phyloP scores from a whole-genome alignment of 2,329 filamentous ascomycete genomes.

The Pseudocercospora ulei region DNA sequence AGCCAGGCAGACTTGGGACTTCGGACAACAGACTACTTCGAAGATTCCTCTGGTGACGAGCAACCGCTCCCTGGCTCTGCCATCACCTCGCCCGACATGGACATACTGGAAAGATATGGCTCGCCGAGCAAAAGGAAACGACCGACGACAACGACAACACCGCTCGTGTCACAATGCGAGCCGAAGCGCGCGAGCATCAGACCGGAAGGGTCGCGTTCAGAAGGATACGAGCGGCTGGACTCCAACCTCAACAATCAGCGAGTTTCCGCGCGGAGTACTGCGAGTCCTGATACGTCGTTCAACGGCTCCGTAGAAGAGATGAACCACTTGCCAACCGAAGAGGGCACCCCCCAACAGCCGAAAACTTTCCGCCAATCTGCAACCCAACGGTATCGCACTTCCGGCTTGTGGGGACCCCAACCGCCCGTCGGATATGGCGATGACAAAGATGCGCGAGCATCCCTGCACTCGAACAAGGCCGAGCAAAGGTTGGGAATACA shows the following conservation, averaged over 20 bases:
- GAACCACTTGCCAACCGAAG: slow-evolving; percentile 15
- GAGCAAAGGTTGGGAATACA: slow-evolving; percentile 31
- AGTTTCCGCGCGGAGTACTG: neutral
- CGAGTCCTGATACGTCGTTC: slow-evolving; percentile 25
- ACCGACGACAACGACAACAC: slow-evolving; percentile 17
- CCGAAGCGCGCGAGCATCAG: slow-evolving; percentile 18
- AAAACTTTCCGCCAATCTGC: slow-evolving; percentile 17
- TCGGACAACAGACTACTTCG: slow-evolving; percentile 34
- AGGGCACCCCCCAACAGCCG: slow-evolving; percentile 15
- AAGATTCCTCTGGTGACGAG: slow-evolving; percentile 29
- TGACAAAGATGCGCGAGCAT: slow-evolving; percentile 5
- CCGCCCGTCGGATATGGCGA: slow-evolving; percentile 2
- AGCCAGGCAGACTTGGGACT: slow-evolving; percentile 28
- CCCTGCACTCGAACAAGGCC: slow-evolving; percentile 21
- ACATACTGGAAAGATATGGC: slow-evolving; percentile 14
- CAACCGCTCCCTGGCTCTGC: slow-evolving; percentile 10
- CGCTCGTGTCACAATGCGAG: slow-evolving; percentile 22
- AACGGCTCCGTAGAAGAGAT: slow-evolving; percentile 29
- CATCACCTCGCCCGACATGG: slow-evolving; percentile 13
- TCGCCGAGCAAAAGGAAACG: slow-evolving; percentile 22
- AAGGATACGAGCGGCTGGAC: slow-evolving; percentile 28
- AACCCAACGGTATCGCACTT: slow-evolving; percentile 11
- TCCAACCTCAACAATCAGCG: slow-evolving; percentile 15
- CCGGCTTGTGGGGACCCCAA: slow-evolving; percentile 11
- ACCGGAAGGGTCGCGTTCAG: slow-evolving; percentile 18